These are phyloP conservation scores for Anethum foeniculum DNA, from an alignment of 140 eudicot species.

Conservation along the genomic window DNA sequence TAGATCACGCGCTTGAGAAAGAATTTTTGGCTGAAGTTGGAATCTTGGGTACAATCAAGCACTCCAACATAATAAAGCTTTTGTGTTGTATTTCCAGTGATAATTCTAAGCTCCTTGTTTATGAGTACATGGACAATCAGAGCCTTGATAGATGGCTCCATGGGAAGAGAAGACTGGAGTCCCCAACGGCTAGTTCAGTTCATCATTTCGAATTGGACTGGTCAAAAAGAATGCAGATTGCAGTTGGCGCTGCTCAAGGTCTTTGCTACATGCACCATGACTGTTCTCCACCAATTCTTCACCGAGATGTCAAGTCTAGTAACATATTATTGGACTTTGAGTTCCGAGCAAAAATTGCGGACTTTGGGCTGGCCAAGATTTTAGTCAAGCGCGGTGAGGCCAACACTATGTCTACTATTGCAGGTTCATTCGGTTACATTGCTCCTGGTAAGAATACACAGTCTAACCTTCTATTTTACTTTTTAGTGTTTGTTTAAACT, in stretches of 20 bases:
- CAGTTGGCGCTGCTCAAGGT: constrained; percentile 77
- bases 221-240: constrained; percentile 64
- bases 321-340: constrained; percentile 64
- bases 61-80: constrained; percentile 67
- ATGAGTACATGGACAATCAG: constrained; percentile 73
- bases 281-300: constrained; percentile 58
- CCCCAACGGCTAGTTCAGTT: constrained; percentile 5
- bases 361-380: constrained; percentile 71
- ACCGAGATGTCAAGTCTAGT: constrained; percentile 77
- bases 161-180: constrained; percentile 28
- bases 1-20: constrained; percentile 42
- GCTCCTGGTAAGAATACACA: constrained; percentile 52
- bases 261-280: constrained; percentile 87
- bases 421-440: constrained; percentile 77
- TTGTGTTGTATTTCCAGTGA: constrained; percentile 66
- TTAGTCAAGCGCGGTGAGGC: constrained; percentile 42
- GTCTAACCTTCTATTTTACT: not conserved
- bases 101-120: constrained; percentile 65
- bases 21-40: constrained; percentile 65
- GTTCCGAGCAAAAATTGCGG: constrained; percentile 66
- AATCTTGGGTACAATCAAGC: constrained; percentile 63
- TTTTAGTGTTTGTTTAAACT: not conserved
- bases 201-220: constrained; percentile 35
- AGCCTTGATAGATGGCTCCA: constrained; percentile 82
- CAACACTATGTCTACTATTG: constrained; percentile 60